Base-by-base conservation (phyloP, 306 rosid genomes). In the Luffa aegyptiaca region DNA sequence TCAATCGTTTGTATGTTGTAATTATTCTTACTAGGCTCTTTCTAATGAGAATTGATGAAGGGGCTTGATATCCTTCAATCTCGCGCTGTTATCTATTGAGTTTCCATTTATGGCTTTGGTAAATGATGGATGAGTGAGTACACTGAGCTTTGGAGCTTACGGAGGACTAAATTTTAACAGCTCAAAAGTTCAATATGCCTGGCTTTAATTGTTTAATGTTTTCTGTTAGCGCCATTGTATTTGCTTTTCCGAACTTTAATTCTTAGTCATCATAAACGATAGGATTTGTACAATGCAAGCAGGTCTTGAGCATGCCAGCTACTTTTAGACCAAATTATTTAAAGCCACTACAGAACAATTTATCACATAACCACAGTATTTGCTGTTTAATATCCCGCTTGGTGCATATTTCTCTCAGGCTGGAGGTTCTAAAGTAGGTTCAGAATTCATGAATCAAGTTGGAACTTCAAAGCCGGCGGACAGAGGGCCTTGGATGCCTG, bases 401-500 rank as follows among this genome's bases (percentile, higher is more conserved):
- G 66, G 45, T 73, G 44, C 74, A 46, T 45, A 45, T 78, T 77
- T 64, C 73, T 64, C 73, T 75, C 84, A 93, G 97, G 88, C 77
- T 21, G 97, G 94, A 80, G 91, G 85, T 78, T 83, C 85, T 85
- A 88, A 89, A 52, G 45, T 85, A 33, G 96, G 92, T 68, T n/a
- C 91, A 31, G 97, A 91, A 79, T 89, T 89, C 81, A 84, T 87
- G 85, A 89, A 82, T 88, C 97, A 91, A 82, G 84, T 81, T 63
- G 93, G 89, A 87, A 86, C 80, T 84, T 83, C 93, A 52, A 87
- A 86, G 92, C 98, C 87, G 86, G 77, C 82, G 44, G 98, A 92
- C 80, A 87, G 97, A 88, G 95, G 90, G 76, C 84, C 92, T 59
- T 86, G 95, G 95, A 88, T 88, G 86, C 75, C 97, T 52, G 90